Conservation (phyloP, 805 yeast species). For the Wickerhamomyces xylosicus region DNA sequence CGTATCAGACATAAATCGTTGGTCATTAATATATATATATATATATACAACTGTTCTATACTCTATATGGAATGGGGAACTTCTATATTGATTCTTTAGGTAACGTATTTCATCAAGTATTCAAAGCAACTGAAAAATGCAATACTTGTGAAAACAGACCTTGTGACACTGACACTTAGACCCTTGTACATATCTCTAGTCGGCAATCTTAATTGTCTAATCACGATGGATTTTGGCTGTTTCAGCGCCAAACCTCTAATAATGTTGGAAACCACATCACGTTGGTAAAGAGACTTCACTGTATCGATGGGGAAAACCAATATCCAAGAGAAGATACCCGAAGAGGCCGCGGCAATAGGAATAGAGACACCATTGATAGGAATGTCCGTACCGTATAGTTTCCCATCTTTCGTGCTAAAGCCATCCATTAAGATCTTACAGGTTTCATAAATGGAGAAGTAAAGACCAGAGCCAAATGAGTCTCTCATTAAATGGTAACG, state of each 20-base stretch:
- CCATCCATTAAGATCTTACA: constrained; percentile 39
- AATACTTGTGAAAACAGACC: constrained; percentile 67
- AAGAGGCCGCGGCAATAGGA: constrained; percentile 66
- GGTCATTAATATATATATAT: too few relatives aligned
- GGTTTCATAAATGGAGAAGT: constrained; percentile 68
- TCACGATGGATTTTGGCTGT: constrained; percentile 25
- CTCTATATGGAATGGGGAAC: too few relatives aligned
- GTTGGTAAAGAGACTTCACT: constrained; percentile 62
- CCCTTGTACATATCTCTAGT: constrained; percentile 60
- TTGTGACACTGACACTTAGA: constrained; percentile 58
- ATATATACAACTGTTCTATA: too few relatives aligned
- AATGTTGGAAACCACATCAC: constrained; percentile 63
- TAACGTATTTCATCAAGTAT: constrained; percentile 47
- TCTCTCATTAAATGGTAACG: constrained; percentile 61
- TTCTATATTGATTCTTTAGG: too few relatives aligned
- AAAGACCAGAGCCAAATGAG: constrained; percentile 58
- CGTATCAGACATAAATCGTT: too few relatives aligned
- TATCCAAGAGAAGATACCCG: constrained; percentile 71
- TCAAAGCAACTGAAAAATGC: constrained; percentile 70
- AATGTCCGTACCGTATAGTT: constrained; percentile 21
- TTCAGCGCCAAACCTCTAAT: constrained; percentile 38
- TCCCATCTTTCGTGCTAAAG: constrained; percentile 16
- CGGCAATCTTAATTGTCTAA: constrained; percentile 27
- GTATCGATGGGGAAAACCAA: constrained; percentile 77
- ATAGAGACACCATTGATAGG: constrained; percentile 32